Evolutionary conservation across 2,329 filamentous ascomycete species (phyloP).

Genomic region (Paramyrothecium sp.): DNA sequence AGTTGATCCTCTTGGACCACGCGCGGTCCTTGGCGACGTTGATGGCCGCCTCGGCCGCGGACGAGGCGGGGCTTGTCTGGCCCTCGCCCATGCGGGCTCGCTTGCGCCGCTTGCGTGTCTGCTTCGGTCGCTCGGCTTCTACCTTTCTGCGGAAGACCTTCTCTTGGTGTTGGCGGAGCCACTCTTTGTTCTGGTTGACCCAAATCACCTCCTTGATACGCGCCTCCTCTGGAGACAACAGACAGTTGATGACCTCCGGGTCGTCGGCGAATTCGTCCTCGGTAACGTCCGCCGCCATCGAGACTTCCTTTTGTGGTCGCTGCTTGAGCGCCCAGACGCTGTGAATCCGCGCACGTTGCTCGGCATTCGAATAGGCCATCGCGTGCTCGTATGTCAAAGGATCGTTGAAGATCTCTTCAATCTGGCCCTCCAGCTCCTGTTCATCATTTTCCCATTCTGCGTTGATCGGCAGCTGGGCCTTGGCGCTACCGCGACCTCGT

Average conservation of each 20-base stretch:
- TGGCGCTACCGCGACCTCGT: slow-evolving; percentile 23
- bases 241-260: slow-evolving; percentile 78
- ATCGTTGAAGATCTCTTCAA: slow-evolving; percentile 67
- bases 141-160: slow-evolving; percentile 75
- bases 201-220: slow-evolving; percentile 87
- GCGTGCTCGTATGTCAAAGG: slow-evolving; percentile 56
- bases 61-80: slow-evolving; percentile 63
- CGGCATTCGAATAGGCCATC: slow-evolving; percentile 56
- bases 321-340: slow-evolving; percentile 49
- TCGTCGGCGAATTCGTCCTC: slow-evolving; percentile 88
- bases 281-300: slow-evolving; percentile 64
- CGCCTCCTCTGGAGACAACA: slow-evolving; percentile 71
- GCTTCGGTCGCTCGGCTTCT: slow-evolving; percentile 55
- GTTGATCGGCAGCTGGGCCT: slow-evolving; percentile 52
- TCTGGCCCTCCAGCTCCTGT: slow-evolving; percentile 66
- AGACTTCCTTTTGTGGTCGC: slow-evolving; percentile 45
- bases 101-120: slow-evolving; percentile 54
- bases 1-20: slow-evolving; percentile 75
- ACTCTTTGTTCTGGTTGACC: slow-evolving; percentile 94
- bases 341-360: slow-evolving; percentile 53
- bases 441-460: slow-evolving; percentile 65
- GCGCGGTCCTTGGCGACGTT: slow-evolving; percentile 66
- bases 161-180: slow-evolving; percentile 81
- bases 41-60: slow-evolving; percentile 67
- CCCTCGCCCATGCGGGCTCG: slow-evolving; percentile 62